Base-by-base conservation (phyloP, 768 basidiomycete genomes). In the Agaricus blazei region DNA sequence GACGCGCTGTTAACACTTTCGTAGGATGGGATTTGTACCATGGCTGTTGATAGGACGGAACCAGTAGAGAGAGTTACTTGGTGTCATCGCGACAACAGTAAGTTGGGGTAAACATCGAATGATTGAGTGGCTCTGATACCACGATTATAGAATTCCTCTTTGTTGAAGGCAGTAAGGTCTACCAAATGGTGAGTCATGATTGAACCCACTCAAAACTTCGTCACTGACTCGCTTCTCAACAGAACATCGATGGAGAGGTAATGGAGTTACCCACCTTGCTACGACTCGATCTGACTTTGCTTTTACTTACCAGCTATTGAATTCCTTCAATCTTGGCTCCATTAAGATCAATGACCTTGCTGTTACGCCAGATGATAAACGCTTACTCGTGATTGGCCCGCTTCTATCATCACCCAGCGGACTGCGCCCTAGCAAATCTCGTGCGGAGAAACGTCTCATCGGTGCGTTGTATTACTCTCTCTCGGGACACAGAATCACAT, bases 281-380 rank as follows among this genome's bases (percentile, higher is more conserved):
- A 23, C 23, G 7, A 40, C 24, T 44, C 23, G 59, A 27, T 31
- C 9, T 47, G 19, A 43, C 47, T 9, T 48, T 29, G n/a, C 4
- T 15, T 43, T 41, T 29, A n/a, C 19, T 15, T 24, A 36, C 45
- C 51, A 84, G 78, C 72, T 84, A 29, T 65, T 85, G 19, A 82
- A 79, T 48, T 71, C 70, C 48, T 85, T 87, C 62, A 65, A 80
- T 55, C 80, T 90, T 54, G 77, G 80, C 26, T 72, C 75, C 23
- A 77, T 90, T 73, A 78, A 80, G 54, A 70, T 89, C 8, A 85
- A 85, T 62, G 86, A 88, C 63, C 81, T 90, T 26, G 82, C 84
- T 4, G 76, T 89, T 3, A 87, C 85, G 0, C 82, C 83, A 2
- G 87, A 89, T 63, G 74, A 76, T n/a, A 65, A 71, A 40, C 78